phyloP scores from a whole-genome alignment of 1,284 basidiomycete genomes.

The Irpex sp. region DNA sequence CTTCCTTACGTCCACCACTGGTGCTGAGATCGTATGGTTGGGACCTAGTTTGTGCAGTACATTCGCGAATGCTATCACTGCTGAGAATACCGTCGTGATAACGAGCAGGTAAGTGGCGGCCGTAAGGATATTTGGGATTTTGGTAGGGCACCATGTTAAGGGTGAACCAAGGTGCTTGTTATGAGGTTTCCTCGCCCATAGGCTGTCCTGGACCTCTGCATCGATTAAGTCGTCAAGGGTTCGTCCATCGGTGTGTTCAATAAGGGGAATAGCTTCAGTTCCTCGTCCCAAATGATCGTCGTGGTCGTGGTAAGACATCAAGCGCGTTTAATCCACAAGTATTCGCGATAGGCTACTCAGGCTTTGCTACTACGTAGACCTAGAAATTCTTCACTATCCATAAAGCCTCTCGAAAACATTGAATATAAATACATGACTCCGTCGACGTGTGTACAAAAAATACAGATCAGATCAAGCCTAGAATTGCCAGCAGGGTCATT shows the following conservation, averaged over 20 bases:
- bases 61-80: background rate
- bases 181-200: background rate
- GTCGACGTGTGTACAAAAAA: too few relatives aligned
- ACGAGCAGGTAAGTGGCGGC: background rate
- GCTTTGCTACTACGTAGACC: too few relatives aligned
- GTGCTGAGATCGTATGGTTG: background rate
- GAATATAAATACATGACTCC: too few relatives aligned
- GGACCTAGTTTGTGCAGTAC: background rate
- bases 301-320: background rate
- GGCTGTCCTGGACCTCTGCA: background rate
- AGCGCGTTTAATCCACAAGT: too few relatives aligned
- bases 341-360: too few relatives aligned
- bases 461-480: too few relatives aligned
- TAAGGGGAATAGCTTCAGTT: background rate
- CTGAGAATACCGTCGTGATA: background rate
- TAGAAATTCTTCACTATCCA: too few relatives aligned
- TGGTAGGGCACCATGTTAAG: background rate
- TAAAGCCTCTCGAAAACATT: too few relatives aligned
- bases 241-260: background rate
- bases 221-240: too few relatives aligned
- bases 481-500: too few relatives aligned
- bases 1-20: conserved; percentile 5
- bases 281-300: background rate
- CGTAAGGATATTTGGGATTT: background rate
- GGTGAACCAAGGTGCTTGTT: background rate